Base-by-base conservation (phyloP, 495 filamentous ascomycete genomes). In the Xylaria bambusicola region DNA sequence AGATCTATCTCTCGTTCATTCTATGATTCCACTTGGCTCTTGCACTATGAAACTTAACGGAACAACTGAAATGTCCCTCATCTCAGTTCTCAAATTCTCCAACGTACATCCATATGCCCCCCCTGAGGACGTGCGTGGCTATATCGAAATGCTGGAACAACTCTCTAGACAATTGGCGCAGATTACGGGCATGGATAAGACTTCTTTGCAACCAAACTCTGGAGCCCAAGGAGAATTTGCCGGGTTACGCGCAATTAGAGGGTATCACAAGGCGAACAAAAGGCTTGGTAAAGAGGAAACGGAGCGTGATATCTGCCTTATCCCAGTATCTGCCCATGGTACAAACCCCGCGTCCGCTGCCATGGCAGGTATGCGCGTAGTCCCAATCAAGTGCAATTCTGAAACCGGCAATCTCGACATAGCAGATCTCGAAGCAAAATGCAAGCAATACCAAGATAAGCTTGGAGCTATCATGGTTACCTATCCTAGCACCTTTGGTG, bases 41-140 rank as follows among this genome's bases (percentile, higher is more conserved):
- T 98, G 94, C 80, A 98, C 94, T 21, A 98, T 98, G 94, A 98
- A 98, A 81, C 86, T 98, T 42, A 98, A 98, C 69, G 92, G 90
- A 56, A 95, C 93, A 31, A 89, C 90, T 15, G 93, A 98, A 72
- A 98, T 95, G 90, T 83, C 90, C 9, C 90, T 94, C 18, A 79
- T 97, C 56, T 92, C 92, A 1, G 90, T 86, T 80, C 88, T 88
- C 10, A 87, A 92, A 66, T 93, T 96, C 73, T 84, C 91, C 45
- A 85, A 88, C 47, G 84, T 98, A 26, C 94, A 98, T 73, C 94
- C 94, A 2, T 91, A 92, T 66, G 84, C 84, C 20, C 88, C 89
- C 1, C 62, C 75, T 1, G 73, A 83, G 26, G 79, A 87, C 61
- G 82, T 85, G 10, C 73, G 78, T 59, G 93, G 91, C 13, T 96